Percentiles rank a stretch among this genome's conserved stretches.
Conservation (phyloP, 179 eudicot species). For the Silene coronaria region DNA sequence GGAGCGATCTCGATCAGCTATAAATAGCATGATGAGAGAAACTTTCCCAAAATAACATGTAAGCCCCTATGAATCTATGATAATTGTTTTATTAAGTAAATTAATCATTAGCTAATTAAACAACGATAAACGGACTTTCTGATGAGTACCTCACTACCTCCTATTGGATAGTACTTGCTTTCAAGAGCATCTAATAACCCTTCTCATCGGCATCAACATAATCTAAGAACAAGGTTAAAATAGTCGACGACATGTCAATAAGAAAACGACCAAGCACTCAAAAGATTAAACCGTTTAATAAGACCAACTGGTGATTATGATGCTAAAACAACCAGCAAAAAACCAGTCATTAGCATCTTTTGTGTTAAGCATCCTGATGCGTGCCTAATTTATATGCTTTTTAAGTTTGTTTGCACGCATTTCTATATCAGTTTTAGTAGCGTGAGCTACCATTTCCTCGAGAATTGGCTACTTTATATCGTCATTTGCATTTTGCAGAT, state of each 20-base stretch:
- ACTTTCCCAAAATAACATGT: constrained; percentile 7
- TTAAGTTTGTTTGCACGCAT: too few relatives aligned
- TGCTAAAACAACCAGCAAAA: constrained; percentile 3
- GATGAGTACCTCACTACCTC: background rate
- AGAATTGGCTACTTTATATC: too few relatives aligned
- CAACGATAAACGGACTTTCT: background rate
- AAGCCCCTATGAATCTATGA: constrained; percentile 2
- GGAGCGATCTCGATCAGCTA: constrained; percentile 14
- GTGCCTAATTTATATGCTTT: too few relatives aligned
- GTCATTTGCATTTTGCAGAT: too few relatives aligned
- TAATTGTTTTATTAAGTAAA: background rate
- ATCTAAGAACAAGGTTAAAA: background rate
- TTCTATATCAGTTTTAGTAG: too few relatives aligned
- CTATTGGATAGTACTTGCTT: constrained; percentile 22
- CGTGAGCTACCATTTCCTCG: too few relatives aligned
- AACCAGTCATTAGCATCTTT: background rate
- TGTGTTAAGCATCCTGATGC: constrained; percentile 7
- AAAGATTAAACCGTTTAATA: background rate
- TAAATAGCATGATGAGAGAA: constrained; percentile 21
- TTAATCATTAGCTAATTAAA: constrained; percentile 10
- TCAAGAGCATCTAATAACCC: background rate
- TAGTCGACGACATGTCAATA: background rate
- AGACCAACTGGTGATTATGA: background rate
- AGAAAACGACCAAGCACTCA: background rate
- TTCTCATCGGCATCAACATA: background rate